Evolutionary conservation across 208 protist genomes (phyloP).

Genomic region (Trypanosoma conorhini): DNA sequence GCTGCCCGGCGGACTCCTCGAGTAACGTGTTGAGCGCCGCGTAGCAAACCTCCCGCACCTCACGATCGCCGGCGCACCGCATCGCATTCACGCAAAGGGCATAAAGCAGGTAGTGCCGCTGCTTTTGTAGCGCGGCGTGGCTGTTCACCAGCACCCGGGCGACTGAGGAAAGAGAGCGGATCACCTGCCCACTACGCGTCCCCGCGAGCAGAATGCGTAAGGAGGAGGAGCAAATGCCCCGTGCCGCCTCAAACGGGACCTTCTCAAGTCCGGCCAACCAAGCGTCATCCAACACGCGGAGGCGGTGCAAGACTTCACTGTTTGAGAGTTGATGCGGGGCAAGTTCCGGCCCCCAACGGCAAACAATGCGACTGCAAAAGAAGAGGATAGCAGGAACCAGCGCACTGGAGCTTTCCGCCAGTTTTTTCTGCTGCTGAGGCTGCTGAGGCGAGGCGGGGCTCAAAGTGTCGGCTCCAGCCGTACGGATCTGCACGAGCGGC

Average conservation of each 20-base stretch:
- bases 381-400: constrained; percentile 61
- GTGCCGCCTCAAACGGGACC: constrained; percentile 33
- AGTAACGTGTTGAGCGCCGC: constrained; percentile 53
- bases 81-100: constrained; percentile 52
- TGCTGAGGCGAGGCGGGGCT: background rate
- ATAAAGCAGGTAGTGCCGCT: constrained; percentile 74
- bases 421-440: background rate
- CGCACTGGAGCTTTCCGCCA: background rate
- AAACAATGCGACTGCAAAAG: constrained; percentile 73
- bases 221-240: constrained; percentile 40
- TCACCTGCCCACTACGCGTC: constrained; percentile 32
- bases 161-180: constrained; percentile 53
- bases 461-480: background rate
- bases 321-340: constrained; percentile 38
- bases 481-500: constrained; percentile 28
- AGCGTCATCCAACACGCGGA: constrained; percentile 60
- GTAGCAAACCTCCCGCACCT: constrained; percentile 62
- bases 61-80: constrained; percentile 21
- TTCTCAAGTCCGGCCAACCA: constrained; percentile 58
- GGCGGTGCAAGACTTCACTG: constrained; percentile 34
- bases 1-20: constrained; percentile 42
- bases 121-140: constrained; percentile 31
- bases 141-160: constrained; percentile 57
- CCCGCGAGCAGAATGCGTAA: constrained; percentile 45
- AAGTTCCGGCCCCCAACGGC: constrained; percentile 51